Conservation (phyloP, 2,329 filamentous ascomycete genomes). For the Talaromyces sp. region DNA sequence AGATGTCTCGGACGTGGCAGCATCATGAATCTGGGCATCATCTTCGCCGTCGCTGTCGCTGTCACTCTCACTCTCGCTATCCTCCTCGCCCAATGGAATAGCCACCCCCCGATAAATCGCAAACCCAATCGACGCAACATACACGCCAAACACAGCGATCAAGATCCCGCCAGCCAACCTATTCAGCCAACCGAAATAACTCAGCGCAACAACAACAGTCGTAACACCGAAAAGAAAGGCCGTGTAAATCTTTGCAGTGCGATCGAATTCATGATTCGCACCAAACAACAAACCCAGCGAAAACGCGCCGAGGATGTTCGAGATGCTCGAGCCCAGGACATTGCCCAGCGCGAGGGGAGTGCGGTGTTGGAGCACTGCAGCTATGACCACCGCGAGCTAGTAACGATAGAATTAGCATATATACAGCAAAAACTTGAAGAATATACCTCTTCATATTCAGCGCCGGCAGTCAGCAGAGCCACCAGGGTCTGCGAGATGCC, state of each 20-base stretch:
- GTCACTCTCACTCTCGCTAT: constrained; percentile 38
- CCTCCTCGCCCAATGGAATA: constrained; percentile 38
- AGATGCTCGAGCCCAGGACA: constrained; percentile 50
- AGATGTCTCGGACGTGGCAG: constrained; percentile 14
- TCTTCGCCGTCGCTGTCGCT: constrained; percentile 21
- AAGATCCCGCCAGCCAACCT: constrained; percentile 33
- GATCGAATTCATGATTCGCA: constrained; percentile 36
- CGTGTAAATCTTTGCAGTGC: constrained; percentile 46
- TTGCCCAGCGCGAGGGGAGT: constrained; percentile 51
- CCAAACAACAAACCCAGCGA: constrained; percentile 48
- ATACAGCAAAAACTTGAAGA: too few relatives aligned
- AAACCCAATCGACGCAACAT: constrained; percentile 41
- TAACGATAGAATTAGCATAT: background rate
- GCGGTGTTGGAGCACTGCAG: constrained; percentile 42
- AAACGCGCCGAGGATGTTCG: constrained; percentile 54
- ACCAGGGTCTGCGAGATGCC: constrained; percentile 46
- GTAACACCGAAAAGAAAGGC: constrained; percentile 39
- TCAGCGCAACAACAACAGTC: constrained; percentile 30
- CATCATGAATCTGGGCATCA: background rate
- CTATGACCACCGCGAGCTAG: constrained; percentile 47
- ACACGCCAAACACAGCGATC: constrained; percentile 41
- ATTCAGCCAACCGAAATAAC: constrained; percentile 32
- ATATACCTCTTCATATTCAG: constrained; percentile 52
- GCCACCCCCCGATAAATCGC: constrained; percentile 43
- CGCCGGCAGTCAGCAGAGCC: constrained; percentile 49